Evolutionary conservation across 257 asterid genomes (phyloP), one percentile per base, ranked within the genome.

Genomic region (Plantago major): DNA sequence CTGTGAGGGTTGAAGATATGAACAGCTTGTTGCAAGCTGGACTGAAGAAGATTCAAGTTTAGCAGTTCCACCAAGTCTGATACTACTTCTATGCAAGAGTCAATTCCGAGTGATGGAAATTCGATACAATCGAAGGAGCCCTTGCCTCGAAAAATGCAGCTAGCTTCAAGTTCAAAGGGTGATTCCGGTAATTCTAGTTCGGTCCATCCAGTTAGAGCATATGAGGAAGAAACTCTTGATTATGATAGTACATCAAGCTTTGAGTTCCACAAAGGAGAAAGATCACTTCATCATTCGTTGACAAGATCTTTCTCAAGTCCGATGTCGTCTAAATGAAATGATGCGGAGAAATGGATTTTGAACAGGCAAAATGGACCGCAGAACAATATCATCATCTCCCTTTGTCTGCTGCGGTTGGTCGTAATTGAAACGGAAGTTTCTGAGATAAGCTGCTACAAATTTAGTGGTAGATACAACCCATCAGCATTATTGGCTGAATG

Each of bases 261-360:
- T 57, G 99, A 92, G 78, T 92, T 92, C 73, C 96, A 92, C 67
- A 87, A 78, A 71, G 96, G 94, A 59, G 99, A 92, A 76, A 83
- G 91, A 52, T 71, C 90, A 22, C 79, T 78, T 53, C 95, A 81
- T 64, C 93, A 80, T 63, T 78, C 82, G 6, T 42, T 76, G 40
- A 42, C 84, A 7, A 72, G 96, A 58, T 84, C 89, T 30, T 76
- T 84, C 45, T 71, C 95, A 1, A 80, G 95, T 60, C 95, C 96
- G 3, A 77, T 92, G 79, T 67, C 99, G 1, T 92, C 97, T 10
- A 92, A 92, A 79, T 92, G 99, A 97, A 82, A 92, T 45, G 97
- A 92, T 62, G 99, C 97, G 1, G 97, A 92, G 87, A 89, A 92
- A 82, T 92, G 99, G 97, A 92, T 92, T 66, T 78, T 87, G 84